phyloP scores from a whole-genome alignment of 179 eudicot species.

The Corrigiola litoralis region DNA sequence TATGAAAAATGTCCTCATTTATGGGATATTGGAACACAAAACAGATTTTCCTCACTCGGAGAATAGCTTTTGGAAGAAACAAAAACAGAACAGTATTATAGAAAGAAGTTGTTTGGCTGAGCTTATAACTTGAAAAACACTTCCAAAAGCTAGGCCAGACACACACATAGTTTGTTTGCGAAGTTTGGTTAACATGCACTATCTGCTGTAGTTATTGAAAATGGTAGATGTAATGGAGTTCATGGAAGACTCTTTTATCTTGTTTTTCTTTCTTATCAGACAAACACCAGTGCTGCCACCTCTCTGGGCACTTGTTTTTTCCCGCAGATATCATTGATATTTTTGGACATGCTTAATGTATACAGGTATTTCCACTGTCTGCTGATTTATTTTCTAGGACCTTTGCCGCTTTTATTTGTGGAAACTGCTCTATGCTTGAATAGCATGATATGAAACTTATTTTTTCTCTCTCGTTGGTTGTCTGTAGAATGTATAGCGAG shows the following conservation, averaged over 20 bases:
- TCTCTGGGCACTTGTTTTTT: constrained; percentile 87
- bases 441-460: background rate
- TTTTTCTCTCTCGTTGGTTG: background rate
- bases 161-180: no score
- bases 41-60: no score
- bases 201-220: no score
- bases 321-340: constrained; percentile 79
- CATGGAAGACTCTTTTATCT: background rate
- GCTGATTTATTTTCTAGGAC: background rate
- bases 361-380: constrained; percentile 56
- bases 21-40: no score
- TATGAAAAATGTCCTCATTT: no score
- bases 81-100: no score
- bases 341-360: constrained; percentile 97
- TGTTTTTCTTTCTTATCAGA: constrained; percentile 42
- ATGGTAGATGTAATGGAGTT: background rate
- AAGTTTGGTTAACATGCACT: no score
- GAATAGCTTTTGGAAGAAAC: no score
- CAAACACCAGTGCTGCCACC: constrained; percentile 87
- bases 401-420: background rate
- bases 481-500: constrained; percentile 97
- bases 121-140: no score
- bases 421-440: background rate
- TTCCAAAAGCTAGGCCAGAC: no score
- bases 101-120: no score